A percentile compares a stretch with the other conserved stretches of the same genome.
Conservation (phyloP, 1,139 yeast species). For the Kodamaea ohmeri region DNA sequence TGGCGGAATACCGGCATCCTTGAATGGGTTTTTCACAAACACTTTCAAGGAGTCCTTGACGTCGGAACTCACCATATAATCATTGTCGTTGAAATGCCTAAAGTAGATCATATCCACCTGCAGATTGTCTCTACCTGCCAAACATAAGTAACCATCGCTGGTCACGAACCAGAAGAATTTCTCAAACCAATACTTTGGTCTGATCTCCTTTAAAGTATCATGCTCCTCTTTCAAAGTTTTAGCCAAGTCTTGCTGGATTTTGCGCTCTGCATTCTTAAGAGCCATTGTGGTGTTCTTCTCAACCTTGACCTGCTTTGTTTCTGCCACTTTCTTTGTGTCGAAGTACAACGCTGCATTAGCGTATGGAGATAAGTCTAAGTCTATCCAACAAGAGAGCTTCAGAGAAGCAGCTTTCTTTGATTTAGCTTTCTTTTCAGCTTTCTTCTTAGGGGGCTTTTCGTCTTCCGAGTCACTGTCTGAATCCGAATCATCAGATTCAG, state of each 20-base stretch:
- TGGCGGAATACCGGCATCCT: conserved; percentile 55
- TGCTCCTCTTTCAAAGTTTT: conserved; percentile 63
- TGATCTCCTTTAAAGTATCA: conserved; percentile 59
- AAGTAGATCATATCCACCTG: conserved; percentile 84
- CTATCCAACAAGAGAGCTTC: conserved; percentile 58
- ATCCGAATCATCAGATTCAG: conserved; percentile 36
- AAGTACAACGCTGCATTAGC: conserved; percentile 91
- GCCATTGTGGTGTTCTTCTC: conserved; percentile 78
- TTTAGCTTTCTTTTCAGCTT: background rate
- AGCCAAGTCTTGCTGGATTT: conserved; percentile 70
- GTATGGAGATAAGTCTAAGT: conserved; percentile 69
- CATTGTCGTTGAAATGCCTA: conserved; percentile 71
- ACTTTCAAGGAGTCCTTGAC: conserved; percentile 73
- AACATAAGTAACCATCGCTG: conserved; percentile 80
- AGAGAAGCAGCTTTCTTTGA: conserved; percentile 18
- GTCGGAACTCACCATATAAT: conserved; percentile 73
- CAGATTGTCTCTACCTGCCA: conserved; percentile 82
- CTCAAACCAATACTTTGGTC: conserved; percentile 88
- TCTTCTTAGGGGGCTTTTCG: conserved; percentile 12
- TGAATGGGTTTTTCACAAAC: conserved; percentile 72
- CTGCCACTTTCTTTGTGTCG: conserved; percentile 73
- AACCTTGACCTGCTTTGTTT: conserved; percentile 76
- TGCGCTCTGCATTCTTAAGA: conserved; percentile 77
- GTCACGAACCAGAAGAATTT: conserved; percentile 91
- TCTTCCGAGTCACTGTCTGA: conserved; percentile 30